Evolutionary conservation across 2,329 filamentous ascomycete genomes (phyloP).

Genomic region (Cordyceps pruinosa): DNA sequence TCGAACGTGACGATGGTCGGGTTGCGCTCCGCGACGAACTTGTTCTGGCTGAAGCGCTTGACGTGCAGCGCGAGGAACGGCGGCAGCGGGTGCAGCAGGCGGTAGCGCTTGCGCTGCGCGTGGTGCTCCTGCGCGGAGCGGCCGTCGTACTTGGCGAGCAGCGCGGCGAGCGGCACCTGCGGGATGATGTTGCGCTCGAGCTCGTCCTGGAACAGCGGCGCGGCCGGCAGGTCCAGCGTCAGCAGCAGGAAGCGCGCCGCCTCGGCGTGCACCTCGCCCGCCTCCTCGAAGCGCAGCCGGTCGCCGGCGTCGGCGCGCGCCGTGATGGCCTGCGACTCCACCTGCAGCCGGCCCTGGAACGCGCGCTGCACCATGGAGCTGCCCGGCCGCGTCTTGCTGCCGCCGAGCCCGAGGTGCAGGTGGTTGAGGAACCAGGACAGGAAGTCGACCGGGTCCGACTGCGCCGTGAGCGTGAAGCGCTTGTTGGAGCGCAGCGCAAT

Average conservation of each 20-base stretch:
- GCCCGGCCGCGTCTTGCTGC: constrained; percentile 77
- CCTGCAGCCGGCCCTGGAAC: constrained; percentile 86
- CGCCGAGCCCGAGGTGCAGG: constrained; percentile 83
- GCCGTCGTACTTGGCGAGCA: constrained; percentile 91
- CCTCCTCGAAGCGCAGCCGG: constrained; percentile 86
- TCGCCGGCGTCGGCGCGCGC: constrained; percentile 83
- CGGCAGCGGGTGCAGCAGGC: constrained; percentile 81
- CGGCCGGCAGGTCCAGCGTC: constrained; percentile 84
- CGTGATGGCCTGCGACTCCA: constrained; percentile 90
- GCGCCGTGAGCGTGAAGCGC: constrained; percentile 80
- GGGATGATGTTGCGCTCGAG: constrained; percentile 94
- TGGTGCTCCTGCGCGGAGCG: constrained; percentile 79
- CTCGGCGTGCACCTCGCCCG: constrained; percentile 70
- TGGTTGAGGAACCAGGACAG: constrained; percentile 97
- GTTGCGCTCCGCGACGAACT: constrained; percentile 92
- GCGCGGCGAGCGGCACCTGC: constrained; percentile 72
- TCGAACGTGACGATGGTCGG: constrained; percentile 98
- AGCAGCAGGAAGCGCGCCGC: constrained; percentile 80
- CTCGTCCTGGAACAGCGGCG: constrained; percentile 93
- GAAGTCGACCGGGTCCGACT: constrained; percentile 95
- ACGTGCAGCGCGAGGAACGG: constrained; percentile 91
- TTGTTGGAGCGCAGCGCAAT: constrained; percentile 86
- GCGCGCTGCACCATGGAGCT: constrained; percentile 84
- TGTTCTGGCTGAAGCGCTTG: constrained; percentile 94
- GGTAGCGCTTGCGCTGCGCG: constrained; percentile 80